These are phyloP conservation scores for Puccinellia tenuiflora DNA, from an alignment of 176 grass and related monocot species.

Conservation along the genomic window DNA sequence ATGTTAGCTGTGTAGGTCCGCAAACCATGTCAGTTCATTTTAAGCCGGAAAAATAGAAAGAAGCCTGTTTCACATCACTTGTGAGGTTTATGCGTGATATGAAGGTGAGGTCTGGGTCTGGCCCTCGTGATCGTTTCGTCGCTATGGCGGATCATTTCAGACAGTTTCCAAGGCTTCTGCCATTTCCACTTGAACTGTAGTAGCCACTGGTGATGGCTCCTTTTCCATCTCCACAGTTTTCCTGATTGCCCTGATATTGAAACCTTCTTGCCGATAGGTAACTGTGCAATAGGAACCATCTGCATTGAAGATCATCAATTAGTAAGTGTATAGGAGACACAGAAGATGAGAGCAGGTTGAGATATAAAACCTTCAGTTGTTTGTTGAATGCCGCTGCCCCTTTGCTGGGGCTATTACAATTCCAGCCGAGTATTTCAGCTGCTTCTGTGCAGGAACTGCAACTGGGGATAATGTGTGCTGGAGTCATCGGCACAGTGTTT, in stretches of 20 bases:
- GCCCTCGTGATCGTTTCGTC: conserved; percentile 72
- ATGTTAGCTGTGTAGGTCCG: conserved; percentile 53
- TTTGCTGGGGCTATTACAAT: conserved; percentile 82
- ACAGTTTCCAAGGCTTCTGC: conserved; percentile 99
- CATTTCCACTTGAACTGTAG: conserved; percentile 99
- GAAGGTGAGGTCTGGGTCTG: conserved; percentile 58
- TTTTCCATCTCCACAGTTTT: conserved; percentile 99
- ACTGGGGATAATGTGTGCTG: conserved; percentile 64
- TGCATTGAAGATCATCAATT: conserved; percentile 28
- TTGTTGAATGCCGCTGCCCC: conserved; percentile 50
- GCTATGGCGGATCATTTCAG: conserved; percentile 77
- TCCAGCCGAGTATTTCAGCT: conserved; percentile 92
- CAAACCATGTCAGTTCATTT: conserved; percentile 40
- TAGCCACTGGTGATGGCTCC: conserved; percentile 96
- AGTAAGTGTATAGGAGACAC: not conserved
- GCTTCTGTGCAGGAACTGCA: conserved; percentile 89
- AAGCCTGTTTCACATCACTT: conserved; percentile 51
- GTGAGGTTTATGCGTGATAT: conserved; percentile 45
- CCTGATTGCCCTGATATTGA: conserved; percentile 70
- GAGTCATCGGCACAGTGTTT: conserved; percentile 75
- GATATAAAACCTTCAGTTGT: conserved; percentile 65
- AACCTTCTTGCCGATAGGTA: conserved; percentile 59
- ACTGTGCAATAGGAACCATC: conserved; percentile 84
- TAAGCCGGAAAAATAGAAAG: conserved; percentile 22
- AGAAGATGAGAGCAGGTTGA: not conserved